These are phyloP conservation scores for Diplogelasinospora grovesii DNA, from an alignment of 495 filamentous ascomycete genomes.

Conservation along the genomic window DNA sequence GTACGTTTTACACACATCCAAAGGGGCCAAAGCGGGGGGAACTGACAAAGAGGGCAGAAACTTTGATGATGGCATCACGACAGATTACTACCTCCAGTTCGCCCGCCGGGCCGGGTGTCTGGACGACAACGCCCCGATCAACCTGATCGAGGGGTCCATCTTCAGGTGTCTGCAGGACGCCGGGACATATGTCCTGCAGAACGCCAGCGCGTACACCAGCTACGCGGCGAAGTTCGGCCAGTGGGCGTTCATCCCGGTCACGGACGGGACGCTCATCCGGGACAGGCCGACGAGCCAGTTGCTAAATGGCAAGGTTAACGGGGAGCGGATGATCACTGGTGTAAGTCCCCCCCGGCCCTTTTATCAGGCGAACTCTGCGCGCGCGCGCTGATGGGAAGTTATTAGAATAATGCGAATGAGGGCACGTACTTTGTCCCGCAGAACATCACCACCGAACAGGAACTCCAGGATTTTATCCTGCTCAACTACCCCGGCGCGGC, in stretches of 20 bases:
- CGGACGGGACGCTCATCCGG: conserved; percentile 52
- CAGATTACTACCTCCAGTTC: conserved; percentile 50
- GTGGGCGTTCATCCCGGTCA: conserved; percentile 59
- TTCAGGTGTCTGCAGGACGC: conserved; percentile 27
- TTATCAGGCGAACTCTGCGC: no score
- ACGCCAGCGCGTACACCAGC: conserved; percentile 47
- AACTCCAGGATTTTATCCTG: conserved; percentile 39
- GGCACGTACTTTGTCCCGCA: conserved; percentile 42
- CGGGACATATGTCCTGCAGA: conserved; percentile 47
- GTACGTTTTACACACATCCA: conserved; percentile 20
- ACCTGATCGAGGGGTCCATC: conserved; percentile 10
- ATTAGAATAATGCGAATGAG: conserved; percentile 21
- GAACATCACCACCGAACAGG: conserved; percentile 39
- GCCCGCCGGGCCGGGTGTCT: conserved; percentile 46
- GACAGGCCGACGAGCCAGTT: conserved; percentile 49
- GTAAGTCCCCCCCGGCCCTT: background rate
- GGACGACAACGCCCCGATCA: conserved; percentile 11
- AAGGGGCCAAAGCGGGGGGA: no score
- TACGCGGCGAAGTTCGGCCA: conserved; percentile 33
- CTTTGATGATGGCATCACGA: conserved; percentile 47
- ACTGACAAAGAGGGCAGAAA: conserved; percentile 19
- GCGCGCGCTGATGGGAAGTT: no score
- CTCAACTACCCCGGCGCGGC: conserved; percentile 41
- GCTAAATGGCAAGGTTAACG: conserved; percentile 37
- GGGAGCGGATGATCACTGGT: conserved; percentile 16